Percentiles rank a stretch among this genome's conserved stretches.
Conservation (phyloP, 2,329 filamentous ascomycete species). For the Exophiala mesophila region DNA sequence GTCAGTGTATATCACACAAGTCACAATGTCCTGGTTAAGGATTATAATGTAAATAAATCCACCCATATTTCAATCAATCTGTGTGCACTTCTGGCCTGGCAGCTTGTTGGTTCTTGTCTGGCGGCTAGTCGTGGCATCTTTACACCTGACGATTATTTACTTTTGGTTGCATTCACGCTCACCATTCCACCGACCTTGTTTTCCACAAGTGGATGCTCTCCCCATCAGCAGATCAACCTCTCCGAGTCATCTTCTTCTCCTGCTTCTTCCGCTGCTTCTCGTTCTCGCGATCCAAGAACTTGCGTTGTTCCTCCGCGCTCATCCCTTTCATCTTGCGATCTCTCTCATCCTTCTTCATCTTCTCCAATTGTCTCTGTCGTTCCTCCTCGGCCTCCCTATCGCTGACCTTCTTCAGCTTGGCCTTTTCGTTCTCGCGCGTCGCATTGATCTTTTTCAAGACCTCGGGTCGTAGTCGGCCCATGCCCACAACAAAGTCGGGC, state of each 20-base stretch:
- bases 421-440: conserved; percentile 73
- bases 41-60: too few relatives aligned
- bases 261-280: conserved; percentile 64
- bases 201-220: too few relatives aligned
- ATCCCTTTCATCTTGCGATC: conserved; percentile 72
- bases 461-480: conserved; percentile 83
- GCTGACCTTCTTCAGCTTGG: conserved; percentile 70
- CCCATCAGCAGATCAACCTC: too few relatives aligned
- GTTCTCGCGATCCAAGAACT: conserved; percentile 74
- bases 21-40: too few relatives aligned
- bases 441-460: conserved; percentile 77
- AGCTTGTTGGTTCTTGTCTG: too few relatives aligned
- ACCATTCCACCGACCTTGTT: too few relatives aligned
- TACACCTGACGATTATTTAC: too few relatives aligned
- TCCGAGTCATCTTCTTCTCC: conserved; percentile 59
- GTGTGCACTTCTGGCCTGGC: too few relatives aligned
- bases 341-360: conserved; percentile 80
- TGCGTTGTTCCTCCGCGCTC: conserved; percentile 79
- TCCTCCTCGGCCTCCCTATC: conserved; percentile 67
- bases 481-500: conserved; percentile 71
- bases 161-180: too few relatives aligned
- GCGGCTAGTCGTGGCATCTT: too few relatives aligned
- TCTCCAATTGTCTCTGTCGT: conserved; percentile 47
- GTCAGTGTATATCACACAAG: too few relatives aligned
- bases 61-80: too few relatives aligned